phyloP scores from a whole-genome alignment of 805 yeast species.

The Candida cerambycidarum region DNA sequence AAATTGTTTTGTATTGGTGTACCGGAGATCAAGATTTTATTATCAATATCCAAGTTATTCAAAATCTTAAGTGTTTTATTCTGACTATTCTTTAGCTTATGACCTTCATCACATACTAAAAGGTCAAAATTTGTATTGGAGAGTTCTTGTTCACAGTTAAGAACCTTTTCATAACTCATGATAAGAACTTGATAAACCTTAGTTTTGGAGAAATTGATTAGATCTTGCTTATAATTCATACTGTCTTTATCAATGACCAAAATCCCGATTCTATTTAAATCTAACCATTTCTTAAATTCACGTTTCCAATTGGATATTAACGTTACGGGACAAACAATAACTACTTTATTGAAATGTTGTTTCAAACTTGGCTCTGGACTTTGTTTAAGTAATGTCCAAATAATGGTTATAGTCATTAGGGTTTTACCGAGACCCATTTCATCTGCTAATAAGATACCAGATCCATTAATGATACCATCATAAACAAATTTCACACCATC shows the following conservation, averaged over 20 bases:
- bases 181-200: conserved; percentile 79
- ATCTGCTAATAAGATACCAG: conserved; percentile 88
- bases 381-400: conserved; percentile 81
- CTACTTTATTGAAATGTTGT: conserved; percentile 52
- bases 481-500: conserved; percentile 83
- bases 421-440: conserved; percentile 90
- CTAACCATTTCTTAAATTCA: conserved; percentile 91
- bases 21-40: conserved; percentile 72
- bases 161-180: conserved; percentile 83
- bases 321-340: conserved; percentile 91
- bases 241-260: conserved; percentile 55
- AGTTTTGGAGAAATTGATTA: conserved; percentile 62
- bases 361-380: conserved; percentile 41
- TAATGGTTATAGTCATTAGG: conserved; percentile 74
- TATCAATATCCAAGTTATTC: conserved; percentile 50
- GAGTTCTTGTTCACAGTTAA: conserved; percentile 53
- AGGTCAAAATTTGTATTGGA: conserved; percentile 55
- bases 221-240: conserved; percentile 53
- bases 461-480: conserved; percentile 67
- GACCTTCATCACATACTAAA: conserved; percentile 94
- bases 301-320: conserved; percentile 81
- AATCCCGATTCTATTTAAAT: conserved; percentile 60
- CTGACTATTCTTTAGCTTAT: conserved; percentile 72
- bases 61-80: conserved; percentile 72
- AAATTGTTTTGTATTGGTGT: conserved; percentile 95